A percentile compares a stretch with the other conserved stretches of the same genome.
Evolutionary conservation across 2,329 filamentous ascomycete genomes (phyloP).

Genomic region (Fusarium bulbicola): DNA sequence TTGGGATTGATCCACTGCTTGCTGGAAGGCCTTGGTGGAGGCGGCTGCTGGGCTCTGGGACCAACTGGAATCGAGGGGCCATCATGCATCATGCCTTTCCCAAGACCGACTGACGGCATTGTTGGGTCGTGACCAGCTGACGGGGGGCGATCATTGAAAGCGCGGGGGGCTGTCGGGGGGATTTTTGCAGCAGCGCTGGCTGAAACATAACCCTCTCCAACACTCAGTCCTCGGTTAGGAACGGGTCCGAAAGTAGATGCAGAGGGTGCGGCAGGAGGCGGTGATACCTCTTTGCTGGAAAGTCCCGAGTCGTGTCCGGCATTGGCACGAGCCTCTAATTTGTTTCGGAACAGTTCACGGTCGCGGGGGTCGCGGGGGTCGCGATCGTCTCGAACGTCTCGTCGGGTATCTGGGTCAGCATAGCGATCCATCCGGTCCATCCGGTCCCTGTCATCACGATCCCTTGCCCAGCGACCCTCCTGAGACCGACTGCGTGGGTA

Average conservation of each 20-base stretch:
- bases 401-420: slow-evolving; percentile 51
- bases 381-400: slow-evolving; percentile 59
- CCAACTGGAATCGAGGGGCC: slow-evolving; percentile 62
- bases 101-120: slow-evolving; percentile 52
- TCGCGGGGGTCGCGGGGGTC: slow-evolving; percentile 56
- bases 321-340: slow-evolving; percentile 59
- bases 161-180: slow-evolving; percentile 63
- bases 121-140: slow-evolving; percentile 53
- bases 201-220: slow-evolving; percentile 45
- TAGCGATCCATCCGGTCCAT: slow-evolving; percentile 55
- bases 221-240: slow-evolving; percentile 55
- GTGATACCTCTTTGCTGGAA: slow-evolving; percentile 62
- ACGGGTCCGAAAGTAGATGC: slow-evolving; percentile 67
- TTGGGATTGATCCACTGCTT: slow-evolving; percentile 69
- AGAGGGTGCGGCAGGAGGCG: slow-evolving; percentile 65
- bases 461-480: slow-evolving; percentile 67
- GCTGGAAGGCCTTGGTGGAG: slow-evolving; percentile 58
- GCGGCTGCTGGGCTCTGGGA: slow-evolving; percentile 61
- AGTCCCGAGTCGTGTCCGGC: slow-evolving; percentile 58
- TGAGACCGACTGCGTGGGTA: slow-evolving; percentile 74
- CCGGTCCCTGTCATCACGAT: slow-evolving; percentile 64
- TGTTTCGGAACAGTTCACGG: slow-evolving; percentile 59
- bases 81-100: slow-evolving; percentile 53
- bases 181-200: slow-evolving; percentile 53
- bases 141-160: slow-evolving; percentile 59